Evolutionary conservation across 345 rosid species (phyloP).

Genomic region (Odontarrhena argentea): DNA sequence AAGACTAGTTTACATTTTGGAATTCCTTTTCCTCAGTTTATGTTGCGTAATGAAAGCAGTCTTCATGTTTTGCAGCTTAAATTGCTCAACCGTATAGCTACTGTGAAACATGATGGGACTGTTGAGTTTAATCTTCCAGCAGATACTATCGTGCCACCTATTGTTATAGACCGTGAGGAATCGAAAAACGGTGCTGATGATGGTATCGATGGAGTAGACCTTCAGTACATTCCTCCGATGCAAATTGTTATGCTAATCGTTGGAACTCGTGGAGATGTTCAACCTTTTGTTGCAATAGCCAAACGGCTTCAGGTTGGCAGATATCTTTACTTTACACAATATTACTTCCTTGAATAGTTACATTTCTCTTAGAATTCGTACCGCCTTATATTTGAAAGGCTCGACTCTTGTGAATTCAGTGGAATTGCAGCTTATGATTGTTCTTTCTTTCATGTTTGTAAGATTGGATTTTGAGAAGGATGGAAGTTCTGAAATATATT

Average conservation of each 20-base stretch:
- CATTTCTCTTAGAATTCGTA: background rate
- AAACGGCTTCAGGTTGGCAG: slow-evolving; percentile 71
- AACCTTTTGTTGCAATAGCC: slow-evolving; percentile 86
- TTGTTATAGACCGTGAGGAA: slow-evolving; percentile 45
- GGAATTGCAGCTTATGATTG: background rate
- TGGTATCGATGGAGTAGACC: slow-evolving; percentile 63
- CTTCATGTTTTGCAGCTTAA: slow-evolving; percentile 62
- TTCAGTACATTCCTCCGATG: slow-evolving; percentile 71
- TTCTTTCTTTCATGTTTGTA: slow-evolving; percentile 9
- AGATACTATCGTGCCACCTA: slow-evolving; percentile 63
- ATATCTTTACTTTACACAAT: slow-evolving; percentile 4
- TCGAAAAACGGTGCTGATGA: slow-evolving; percentile 52
- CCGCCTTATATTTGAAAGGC: background rate
- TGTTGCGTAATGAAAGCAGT: slow-evolving; percentile 12
- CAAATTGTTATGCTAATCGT: slow-evolving; percentile 68
- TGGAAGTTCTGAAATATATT: slow-evolving; percentile 14
- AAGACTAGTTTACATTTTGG: background rate
- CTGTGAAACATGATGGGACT: slow-evolving; percentile 94
- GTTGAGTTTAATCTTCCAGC: slow-evolving; percentile 89
- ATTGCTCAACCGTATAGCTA: slow-evolving; percentile 86
- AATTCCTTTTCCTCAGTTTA: background rate
- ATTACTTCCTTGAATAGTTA: background rate
- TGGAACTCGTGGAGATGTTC: slow-evolving; percentile 93
- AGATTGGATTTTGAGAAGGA: background rate
- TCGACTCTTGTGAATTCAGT: slow-evolving; percentile 6